These are phyloP conservation scores for Kwoniella shivajii DNA, from an alignment of 1,284 basidiomycete genomes.

Conservation along the genomic window DNA sequence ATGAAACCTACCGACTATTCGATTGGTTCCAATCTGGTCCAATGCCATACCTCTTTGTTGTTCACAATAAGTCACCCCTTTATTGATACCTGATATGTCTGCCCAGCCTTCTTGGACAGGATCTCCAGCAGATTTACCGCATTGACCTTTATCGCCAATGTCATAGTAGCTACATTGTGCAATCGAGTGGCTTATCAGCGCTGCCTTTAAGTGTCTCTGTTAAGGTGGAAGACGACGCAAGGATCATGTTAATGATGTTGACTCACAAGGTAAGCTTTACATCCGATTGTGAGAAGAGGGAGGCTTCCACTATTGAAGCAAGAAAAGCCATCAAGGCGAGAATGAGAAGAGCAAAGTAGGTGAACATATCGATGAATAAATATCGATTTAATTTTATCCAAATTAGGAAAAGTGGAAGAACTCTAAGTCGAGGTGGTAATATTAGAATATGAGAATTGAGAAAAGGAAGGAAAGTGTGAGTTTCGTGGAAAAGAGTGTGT, in stretches of 20 bases:
- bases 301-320: constrained; percentile 4
- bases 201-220: not conserved
- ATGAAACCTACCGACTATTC: constrained; percentile 25
- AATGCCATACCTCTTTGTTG: constrained; percentile 13
- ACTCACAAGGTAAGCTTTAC: constrained; percentile 13
- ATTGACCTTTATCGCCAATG: constrained; percentile 14
- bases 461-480: no score
- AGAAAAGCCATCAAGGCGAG: constrained; percentile 3
- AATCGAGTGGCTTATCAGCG: not conserved
- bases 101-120: constrained; percentile 22
- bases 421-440: no score
- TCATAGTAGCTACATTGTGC: constrained; percentile 21
- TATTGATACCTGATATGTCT: constrained; percentile 15
- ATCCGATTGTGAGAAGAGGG: constrained; percentile 6
- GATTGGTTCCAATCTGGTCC: constrained; percentile 22
- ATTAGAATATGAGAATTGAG: no score
- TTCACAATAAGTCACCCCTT: constrained; percentile 20
- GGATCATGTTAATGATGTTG: not conserved
- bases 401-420: no score
- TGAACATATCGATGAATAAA: not conserved
- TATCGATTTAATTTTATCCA: no score
- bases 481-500: no score
- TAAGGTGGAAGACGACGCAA: not conserved
- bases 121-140: constrained; percentile 14
- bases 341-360: not conserved